Conservation (phyloP, 345 rosid genomes). For the Gossypium turneri region DNA sequence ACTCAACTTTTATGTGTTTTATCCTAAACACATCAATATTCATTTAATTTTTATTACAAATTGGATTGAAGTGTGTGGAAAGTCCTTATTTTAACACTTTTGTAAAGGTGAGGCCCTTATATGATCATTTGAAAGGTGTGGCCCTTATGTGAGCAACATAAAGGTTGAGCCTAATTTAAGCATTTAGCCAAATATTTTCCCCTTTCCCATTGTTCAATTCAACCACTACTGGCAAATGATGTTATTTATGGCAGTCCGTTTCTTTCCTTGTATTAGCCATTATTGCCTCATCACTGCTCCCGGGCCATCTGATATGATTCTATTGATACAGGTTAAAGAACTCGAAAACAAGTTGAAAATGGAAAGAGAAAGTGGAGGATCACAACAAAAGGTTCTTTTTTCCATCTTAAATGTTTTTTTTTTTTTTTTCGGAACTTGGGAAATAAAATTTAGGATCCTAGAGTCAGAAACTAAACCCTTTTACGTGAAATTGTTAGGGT, state of each 20-base stretch:
- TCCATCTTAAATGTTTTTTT: not conserved
- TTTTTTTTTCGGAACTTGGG: not conserved
- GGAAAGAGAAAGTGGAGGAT: not conserved
- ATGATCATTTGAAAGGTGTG: no score
- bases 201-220: not conserved
- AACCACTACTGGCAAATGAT: not conserved
- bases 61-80: no score
- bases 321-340: not conserved
- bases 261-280: not conserved
- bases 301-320: not conserved
- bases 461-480: not conserved
- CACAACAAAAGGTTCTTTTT: not conserved
- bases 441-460: not conserved
- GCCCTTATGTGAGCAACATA: no score
- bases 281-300: not conserved
- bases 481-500: not conserved
- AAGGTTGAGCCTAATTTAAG: no score
- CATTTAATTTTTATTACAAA: no score
- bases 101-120: no score
- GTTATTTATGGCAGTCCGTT: not conserved
- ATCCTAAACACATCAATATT: no score
- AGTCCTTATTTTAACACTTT: no score
- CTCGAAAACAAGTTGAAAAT: conserved; percentile 4
- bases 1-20: no score
- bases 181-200: no score